These are phyloP conservation scores for Jamesozyma hellenica DNA, from an alignment of 805 yeast genomes.

Conservation along the genomic window DNA sequence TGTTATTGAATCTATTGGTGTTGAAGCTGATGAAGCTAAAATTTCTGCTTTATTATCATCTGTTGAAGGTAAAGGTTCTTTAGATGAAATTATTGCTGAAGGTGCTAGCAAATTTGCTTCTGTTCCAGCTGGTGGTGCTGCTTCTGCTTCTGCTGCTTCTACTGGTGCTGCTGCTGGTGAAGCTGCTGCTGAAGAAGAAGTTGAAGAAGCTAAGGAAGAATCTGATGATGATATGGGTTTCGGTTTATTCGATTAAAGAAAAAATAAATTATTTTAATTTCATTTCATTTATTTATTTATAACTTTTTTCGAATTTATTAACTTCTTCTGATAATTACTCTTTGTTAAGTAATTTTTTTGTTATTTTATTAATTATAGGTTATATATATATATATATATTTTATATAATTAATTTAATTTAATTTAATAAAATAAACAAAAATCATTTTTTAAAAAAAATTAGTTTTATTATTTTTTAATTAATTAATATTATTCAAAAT, in stretches of 20 bases:
- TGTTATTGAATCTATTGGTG: constrained; percentile 66
- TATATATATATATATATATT: constrained; percentile 4
- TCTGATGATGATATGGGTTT: constrained; percentile 85
- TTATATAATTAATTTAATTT: constrained; percentile 4
- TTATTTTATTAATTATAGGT: neutral
- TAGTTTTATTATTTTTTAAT: constrained; percentile 1
- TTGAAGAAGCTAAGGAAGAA: constrained; percentile 52
- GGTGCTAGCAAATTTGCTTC: constrained; percentile 43
- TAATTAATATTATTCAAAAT: constrained; percentile 1
- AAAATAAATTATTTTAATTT: constrained; percentile 34
- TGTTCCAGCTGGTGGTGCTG: constrained; percentile 34
- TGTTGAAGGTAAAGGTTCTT: constrained; percentile 69
- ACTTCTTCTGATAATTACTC: neutral
- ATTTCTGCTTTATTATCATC: constrained; percentile 61
- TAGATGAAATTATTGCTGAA: constrained; percentile 53
- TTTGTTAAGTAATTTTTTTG: neutral
- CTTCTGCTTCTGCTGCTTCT: constrained; percentile 35
- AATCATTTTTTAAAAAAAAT: neutral
- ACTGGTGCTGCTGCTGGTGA: constrained; percentile 39
- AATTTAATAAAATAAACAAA: neutral
- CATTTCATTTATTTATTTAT: constrained; percentile 1
- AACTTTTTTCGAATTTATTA: too few relatives aligned
- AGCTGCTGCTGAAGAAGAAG: constrained; percentile 42
- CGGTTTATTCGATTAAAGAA: constrained; percentile 77
- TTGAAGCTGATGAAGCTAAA: constrained; percentile 73